Conservation (phyloP, 257 asterid species). For the Solanum bulbocastanum region DNA sequence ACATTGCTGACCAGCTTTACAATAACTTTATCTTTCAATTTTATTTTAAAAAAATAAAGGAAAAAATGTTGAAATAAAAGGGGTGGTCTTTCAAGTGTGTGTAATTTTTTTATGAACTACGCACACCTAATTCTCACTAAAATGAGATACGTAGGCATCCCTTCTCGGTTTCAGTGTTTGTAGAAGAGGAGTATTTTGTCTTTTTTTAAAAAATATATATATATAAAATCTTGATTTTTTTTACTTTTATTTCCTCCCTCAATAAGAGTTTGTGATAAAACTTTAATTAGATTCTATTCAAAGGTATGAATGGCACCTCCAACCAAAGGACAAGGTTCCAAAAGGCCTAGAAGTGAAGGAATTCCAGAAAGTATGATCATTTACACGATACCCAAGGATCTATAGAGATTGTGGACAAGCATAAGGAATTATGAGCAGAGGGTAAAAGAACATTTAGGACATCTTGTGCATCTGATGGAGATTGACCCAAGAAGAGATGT, state of each 20-base stretch:
- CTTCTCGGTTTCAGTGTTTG: background rate
- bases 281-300: background rate
- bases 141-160: background rate
- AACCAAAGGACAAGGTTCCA: background rate
- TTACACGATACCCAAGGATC: background rate
- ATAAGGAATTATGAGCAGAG: background rate
- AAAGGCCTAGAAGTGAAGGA: background rate
- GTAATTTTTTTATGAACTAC: background rate
- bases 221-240: too few relatives aligned
- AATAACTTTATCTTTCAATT: background rate
- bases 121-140: background rate
- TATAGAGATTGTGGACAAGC: too few relatives aligned
- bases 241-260: too few relatives aligned
- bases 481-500: background rate
- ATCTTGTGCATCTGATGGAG: background rate
- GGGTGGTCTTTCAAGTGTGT: background rate
- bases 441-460: background rate
- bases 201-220: too few relatives aligned
- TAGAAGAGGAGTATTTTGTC: too few relatives aligned
- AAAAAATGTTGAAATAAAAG: background rate
- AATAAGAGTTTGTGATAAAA: too few relatives aligned
- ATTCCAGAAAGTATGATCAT: too few relatives aligned
- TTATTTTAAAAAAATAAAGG: background rate
- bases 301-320: background rate
- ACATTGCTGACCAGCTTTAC: background rate